These are phyloP conservation scores for Mycena citricolor DNA, from an alignment of 1,284 basidiomycete genomes.

Conservation along the genomic window DNA sequence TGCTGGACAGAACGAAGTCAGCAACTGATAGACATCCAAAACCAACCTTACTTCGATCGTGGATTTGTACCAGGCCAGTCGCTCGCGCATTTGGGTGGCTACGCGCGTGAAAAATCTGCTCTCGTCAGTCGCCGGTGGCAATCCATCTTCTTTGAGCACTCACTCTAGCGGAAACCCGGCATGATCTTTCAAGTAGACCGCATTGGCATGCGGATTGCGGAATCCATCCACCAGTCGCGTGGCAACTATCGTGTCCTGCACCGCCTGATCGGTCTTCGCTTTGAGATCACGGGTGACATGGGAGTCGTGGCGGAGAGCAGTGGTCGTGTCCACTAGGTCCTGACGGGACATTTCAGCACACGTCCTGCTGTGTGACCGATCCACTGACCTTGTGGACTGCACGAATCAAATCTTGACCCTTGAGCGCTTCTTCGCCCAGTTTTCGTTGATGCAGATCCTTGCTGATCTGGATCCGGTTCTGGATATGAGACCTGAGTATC, in stretches of 20 bases:
- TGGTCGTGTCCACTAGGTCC: slow-evolving; percentile 62
- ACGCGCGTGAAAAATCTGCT: slow-evolving; percentile 72
- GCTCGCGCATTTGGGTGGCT: slow-evolving; percentile 67
- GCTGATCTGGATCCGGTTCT: slow-evolving; percentile 74
- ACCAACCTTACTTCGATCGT: slow-evolving; percentile 66
- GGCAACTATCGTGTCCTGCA: slow-evolving; percentile 73
- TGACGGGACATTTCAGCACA: slow-evolving; percentile 28
- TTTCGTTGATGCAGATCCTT: slow-evolving; percentile 76
- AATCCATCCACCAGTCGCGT: slow-evolving; percentile 75
- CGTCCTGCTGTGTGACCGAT: slow-evolving; percentile 2
- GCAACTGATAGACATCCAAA: slow-evolving; percentile 2
- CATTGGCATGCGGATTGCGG: slow-evolving; percentile 67
- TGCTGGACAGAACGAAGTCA: slow-evolving; percentile 46
- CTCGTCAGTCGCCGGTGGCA: neutral
- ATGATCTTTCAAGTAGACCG: slow-evolving; percentile 67
- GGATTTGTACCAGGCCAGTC: slow-evolving; percentile 72
- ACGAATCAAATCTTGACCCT: slow-evolving; percentile 67
- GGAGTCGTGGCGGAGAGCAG: slow-evolving; percentile 66
- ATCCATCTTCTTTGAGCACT: slow-evolving; percentile 34
- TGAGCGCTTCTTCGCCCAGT: slow-evolving; percentile 70
- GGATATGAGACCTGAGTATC: slow-evolving; percentile 60
- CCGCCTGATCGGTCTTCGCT: slow-evolving; percentile 69
- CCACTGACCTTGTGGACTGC: slow-evolving; percentile 59
- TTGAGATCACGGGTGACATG: slow-evolving; percentile 67
- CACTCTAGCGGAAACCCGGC: slow-evolving; percentile 83